Percentiles rank a stretch among this genome's conserved stretches.
Evolutionary conservation across 768 basidiomycete species (phyloP).

Genomic region (Mrakia hoshinonis): DNA sequence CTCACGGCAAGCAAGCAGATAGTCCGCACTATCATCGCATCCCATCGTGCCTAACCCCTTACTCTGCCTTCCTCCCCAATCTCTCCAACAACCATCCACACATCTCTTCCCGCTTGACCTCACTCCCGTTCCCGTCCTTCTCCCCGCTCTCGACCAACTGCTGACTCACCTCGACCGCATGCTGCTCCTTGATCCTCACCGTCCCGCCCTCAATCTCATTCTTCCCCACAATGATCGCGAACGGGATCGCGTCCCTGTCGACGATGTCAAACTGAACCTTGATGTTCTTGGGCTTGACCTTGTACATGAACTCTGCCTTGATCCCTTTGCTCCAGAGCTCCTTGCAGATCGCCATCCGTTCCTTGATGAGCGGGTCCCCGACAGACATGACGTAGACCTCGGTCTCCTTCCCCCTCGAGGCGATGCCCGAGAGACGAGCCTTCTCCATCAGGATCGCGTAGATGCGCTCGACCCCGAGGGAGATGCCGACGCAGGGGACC

Average conservation of each 20-base stretch:
- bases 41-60: too few relatives aligned
- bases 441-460: conserved; percentile 66
- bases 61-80: too few relatives aligned
- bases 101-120: conserved; percentile 56
- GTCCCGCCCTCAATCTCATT: conserved; percentile 75
- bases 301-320: conserved; percentile 87
- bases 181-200: conserved; percentile 86
- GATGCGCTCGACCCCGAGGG: conserved; percentile 85
- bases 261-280: conserved; percentile 77
- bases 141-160: conserved; percentile 48
- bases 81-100: conserved; percentile 49
- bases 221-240: conserved; percentile 80
- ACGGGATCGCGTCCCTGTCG: conserved; percentile 85
- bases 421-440: conserved; percentile 47
- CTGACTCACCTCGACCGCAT: conserved; percentile 46
- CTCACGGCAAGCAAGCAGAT: too few relatives aligned
- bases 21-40: too few relatives aligned
- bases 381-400: conserved; percentile 89
- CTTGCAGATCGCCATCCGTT: conserved; percentile 69
- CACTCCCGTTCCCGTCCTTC: conserved; percentile 45
- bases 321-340: conserved; percentile 78
- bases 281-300: conserved; percentile 74
- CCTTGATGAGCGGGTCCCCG: conserved; percentile 77
- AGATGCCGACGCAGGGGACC: conserved; percentile 84
- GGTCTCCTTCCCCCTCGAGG: conserved; percentile 70